Percentiles rank a stretch among this genome's conserved stretches.
These are phyloP conservation scores for Ottelia alismoides DNA, from an alignment of 106 monocot genomes.

Conservation along the genomic window DNA sequence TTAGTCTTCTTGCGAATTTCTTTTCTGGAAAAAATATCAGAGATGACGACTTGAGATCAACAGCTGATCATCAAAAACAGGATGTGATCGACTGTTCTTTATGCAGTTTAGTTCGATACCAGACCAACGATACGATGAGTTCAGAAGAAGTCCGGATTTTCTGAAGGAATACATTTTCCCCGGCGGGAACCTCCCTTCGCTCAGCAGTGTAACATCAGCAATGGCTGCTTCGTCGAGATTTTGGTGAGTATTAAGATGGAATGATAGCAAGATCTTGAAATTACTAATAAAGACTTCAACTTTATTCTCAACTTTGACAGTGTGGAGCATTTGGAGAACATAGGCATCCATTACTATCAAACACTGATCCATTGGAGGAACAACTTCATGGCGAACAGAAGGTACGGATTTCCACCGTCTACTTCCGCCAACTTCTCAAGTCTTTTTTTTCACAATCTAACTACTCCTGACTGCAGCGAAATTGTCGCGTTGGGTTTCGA, in stretches of 20 bases:
- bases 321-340: no score
- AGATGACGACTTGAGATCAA: no score
- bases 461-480: no score
- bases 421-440: no score
- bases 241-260: no score
- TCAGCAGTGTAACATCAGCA: conserved; percentile 66
- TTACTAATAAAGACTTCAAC: not conserved
- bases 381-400: conserved; percentile 47
- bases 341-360: conserved; percentile 69
- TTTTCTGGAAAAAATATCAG: no score
- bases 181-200: no score
- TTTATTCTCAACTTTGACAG: conserved; percentile 70
- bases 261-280: not conserved
- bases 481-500: no score
- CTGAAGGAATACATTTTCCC: conserved; percentile 91
- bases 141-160: conserved; percentile 78
- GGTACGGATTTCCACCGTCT: conserved; percentile 23
- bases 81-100: no score
- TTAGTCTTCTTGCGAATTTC: no score
- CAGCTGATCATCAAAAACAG: no score
- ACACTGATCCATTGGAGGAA: conserved; percentile 59
- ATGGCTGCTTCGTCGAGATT: conserved; percentile 58
- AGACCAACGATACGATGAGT: conserved; percentile 74
- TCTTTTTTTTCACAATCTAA: no score
- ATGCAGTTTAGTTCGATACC: conserved; percentile 75